These are phyloP conservation scores for Plicaturopsis crispa DNA, from an alignment of 768 basidiomycete species.

Conservation along the genomic window DNA sequence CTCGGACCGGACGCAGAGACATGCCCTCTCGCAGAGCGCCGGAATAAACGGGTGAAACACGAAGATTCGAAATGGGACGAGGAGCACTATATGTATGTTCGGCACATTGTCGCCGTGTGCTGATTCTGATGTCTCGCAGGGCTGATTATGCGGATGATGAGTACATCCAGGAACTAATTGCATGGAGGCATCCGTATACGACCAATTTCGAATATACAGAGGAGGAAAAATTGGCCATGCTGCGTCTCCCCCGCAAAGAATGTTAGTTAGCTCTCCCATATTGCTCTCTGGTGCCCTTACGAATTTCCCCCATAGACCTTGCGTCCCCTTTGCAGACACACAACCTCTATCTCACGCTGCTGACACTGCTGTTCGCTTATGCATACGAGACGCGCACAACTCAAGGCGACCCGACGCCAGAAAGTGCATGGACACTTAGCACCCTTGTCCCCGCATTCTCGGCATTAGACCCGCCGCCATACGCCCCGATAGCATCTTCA, in stretches of 20 bases:
- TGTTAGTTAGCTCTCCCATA: slow-evolving; percentile 25
- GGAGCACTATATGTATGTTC: slow-evolving; percentile 75
- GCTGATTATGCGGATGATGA: slow-evolving; percentile 78
- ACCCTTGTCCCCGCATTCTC: slow-evolving; percentile 70
- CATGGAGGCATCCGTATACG: slow-evolving; percentile 56
- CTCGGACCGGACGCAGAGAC: slow-evolving; percentile 62
- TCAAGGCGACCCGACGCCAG: slow-evolving; percentile 72
- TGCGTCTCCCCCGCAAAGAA: slow-evolving; percentile 45
- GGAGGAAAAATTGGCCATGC: slow-evolving; percentile 60
- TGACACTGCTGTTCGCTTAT: slow-evolving; percentile 72
- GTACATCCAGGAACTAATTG: slow-evolving; percentile 62
- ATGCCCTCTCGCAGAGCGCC: slow-evolving; percentile 41
- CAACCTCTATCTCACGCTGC: slow-evolving; percentile 58
- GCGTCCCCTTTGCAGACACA: slow-evolving; percentile 46
- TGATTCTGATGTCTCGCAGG: slow-evolving; percentile 30
- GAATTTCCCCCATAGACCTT: slow-evolving; percentile 42
- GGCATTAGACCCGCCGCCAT: slow-evolving; percentile 71
- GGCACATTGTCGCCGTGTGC: background rate
- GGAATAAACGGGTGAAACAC: slow-evolving; percentile 42
- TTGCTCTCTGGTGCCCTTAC: background rate
- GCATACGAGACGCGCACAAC: slow-evolving; percentile 77
- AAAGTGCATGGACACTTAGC: slow-evolving; percentile 84
- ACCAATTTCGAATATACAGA: slow-evolving; percentile 47
- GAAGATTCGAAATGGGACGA: slow-evolving; percentile 79
- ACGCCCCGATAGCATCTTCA: slow-evolving; percentile 16